These are phyloP conservation scores for Leishmania lainsoni DNA, from an alignment of 208 protist genomes.

Conservation along the genomic window DNA sequence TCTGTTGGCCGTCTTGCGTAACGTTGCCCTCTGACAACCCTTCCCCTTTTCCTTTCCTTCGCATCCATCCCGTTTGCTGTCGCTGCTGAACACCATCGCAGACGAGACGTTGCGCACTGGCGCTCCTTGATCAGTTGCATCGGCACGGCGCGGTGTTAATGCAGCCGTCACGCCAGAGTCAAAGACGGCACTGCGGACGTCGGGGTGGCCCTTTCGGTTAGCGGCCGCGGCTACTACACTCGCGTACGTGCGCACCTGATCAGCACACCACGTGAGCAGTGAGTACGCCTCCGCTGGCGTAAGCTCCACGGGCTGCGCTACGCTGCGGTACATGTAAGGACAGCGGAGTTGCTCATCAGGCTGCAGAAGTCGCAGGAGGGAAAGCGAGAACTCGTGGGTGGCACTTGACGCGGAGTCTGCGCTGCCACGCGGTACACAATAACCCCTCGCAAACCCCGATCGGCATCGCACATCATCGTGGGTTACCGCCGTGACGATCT, in stretches of 20 bases:
- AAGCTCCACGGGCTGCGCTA: constrained; percentile 17
- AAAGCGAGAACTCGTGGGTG: neutral
- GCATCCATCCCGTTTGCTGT: neutral
- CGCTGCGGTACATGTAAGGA: constrained; percentile 7
- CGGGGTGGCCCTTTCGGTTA: neutral
- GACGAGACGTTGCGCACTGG: neutral
- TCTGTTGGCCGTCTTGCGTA: neutral
- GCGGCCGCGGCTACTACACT: constrained; percentile 1
- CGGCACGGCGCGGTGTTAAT: neutral
- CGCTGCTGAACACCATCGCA: neutral
- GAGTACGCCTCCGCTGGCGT: constrained; percentile 6
- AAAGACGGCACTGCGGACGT: neutral
- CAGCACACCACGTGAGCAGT: constrained; percentile 15
- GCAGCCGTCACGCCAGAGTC: neutral
- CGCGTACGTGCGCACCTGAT: constrained; percentile 8
- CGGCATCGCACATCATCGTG: neutral
- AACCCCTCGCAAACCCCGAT: neutral
- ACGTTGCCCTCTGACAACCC: neutral
- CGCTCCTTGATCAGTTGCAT: neutral
- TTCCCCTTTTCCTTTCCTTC: neutral
- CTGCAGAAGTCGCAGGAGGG: neutral
- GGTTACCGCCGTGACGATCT: neutral
- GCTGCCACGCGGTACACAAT: neutral
- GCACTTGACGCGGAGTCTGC: neutral
- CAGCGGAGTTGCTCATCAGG: neutral